phyloP scores from a whole-genome alignment of 164 flowering plant species.

The Vitis amurensis region DNA sequence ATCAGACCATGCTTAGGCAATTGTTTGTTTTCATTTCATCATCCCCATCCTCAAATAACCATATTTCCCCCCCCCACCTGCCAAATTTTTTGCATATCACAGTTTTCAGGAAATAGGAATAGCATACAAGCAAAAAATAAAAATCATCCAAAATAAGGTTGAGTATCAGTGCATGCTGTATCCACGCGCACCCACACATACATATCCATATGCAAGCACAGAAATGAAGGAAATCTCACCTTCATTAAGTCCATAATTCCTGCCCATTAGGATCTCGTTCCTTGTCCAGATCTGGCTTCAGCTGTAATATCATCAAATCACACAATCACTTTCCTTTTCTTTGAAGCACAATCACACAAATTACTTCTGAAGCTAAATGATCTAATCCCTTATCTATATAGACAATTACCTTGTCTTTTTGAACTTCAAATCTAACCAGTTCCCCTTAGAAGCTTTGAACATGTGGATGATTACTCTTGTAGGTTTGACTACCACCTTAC shows the following conservation, averaged over 20 bases:
- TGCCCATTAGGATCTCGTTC: constrained; percentile 89
- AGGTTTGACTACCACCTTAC: constrained; percentile 79
- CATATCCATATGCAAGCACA: not conserved
- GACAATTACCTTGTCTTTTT: constrained; percentile 80
- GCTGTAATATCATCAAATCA: constrained; percentile 33
- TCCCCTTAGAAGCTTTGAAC: constrained; percentile 80
- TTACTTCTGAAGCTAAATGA: too few species aligned
- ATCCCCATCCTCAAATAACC: too few species aligned
- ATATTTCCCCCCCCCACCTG: too few species aligned
- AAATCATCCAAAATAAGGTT: too few species aligned
- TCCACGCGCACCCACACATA: not conserved
- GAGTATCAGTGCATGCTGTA: too few species aligned
- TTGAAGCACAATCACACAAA: too few species aligned
- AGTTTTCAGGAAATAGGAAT: too few species aligned
- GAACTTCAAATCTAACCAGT: constrained; percentile 84
- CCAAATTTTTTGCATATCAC: too few species aligned
- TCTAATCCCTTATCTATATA: not conserved
- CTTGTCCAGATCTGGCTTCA: constrained; percentile 74
- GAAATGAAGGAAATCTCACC: constrained; percentile 31
- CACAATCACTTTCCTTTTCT: not conserved
- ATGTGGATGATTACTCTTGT: constrained; percentile 66
- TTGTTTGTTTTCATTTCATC: constrained; percentile 94
- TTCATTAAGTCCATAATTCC: constrained; percentile 98
- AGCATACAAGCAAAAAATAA: too few species aligned
- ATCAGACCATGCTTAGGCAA: constrained; percentile 97